Evolutionary conservation across 2,329 filamentous ascomycete genomes (phyloP).

Genomic region (Lizonia empirigonia): DNA sequence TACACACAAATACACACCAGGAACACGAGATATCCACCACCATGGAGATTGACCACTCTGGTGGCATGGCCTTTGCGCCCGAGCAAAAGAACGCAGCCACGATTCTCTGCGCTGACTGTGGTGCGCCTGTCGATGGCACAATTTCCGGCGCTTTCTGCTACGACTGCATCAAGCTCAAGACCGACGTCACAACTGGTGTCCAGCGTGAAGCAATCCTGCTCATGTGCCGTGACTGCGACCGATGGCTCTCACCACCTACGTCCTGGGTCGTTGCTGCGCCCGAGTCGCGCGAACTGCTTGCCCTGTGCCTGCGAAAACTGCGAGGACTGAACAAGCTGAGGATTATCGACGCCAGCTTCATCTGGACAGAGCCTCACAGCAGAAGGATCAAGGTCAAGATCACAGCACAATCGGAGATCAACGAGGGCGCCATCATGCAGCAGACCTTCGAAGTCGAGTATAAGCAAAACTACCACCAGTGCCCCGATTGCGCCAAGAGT

Average conservation of each 20-base stretch:
- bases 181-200: slow-evolving; percentile 90
- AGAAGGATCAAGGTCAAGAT: slow-evolving; percentile 91
- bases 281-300: slow-evolving; percentile 91
- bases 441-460: slow-evolving; percentile 96
- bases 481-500: slow-evolving; percentile 84
- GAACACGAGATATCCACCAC: slow-evolving; percentile 17
- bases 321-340: slow-evolving; percentile 85
- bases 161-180: slow-evolving; percentile 92
- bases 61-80: slow-evolving; percentile 48
- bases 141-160: slow-evolving; percentile 85
- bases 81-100: slow-evolving; percentile 57
- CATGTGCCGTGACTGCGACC: slow-evolving; percentile 92
- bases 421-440: slow-evolving; percentile 74
- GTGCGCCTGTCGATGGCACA: slow-evolving; percentile 92
- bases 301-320: slow-evolving; percentile 87
- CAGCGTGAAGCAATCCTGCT: slow-evolving; percentile 88
- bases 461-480: slow-evolving; percentile 89
- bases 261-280: slow-evolving; percentile 85
- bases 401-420: slow-evolving; percentile 79
- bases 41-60: slow-evolving; percentile 49
- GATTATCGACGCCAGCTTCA: slow-evolving; percentile 93
- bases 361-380: slow-evolving; percentile 98
- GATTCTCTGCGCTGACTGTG: slow-evolving; percentile 99
- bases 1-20: background rate
- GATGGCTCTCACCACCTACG: slow-evolving; percentile 82